phyloP scores from a whole-genome alignment of 2,329 filamentous ascomycete species.

The Ploettnerulaceae sp. region DNA sequence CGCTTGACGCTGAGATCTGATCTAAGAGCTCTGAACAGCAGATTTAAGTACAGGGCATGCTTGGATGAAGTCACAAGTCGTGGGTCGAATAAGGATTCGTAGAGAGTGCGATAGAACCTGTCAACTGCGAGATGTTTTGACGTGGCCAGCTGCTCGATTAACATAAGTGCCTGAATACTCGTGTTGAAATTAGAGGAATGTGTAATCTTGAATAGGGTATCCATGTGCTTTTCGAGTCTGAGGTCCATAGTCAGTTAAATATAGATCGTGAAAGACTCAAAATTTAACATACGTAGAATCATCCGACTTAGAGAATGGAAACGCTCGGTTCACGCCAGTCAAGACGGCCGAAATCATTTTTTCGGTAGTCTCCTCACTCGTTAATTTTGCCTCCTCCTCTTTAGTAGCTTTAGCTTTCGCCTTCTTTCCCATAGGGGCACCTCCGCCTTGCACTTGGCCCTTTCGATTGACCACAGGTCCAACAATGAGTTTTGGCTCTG shows the following conservation, averaged over 20 bases:
- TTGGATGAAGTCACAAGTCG: constrained; percentile 87
- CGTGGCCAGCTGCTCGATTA: constrained; percentile 87
- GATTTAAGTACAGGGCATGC: constrained; percentile 89
- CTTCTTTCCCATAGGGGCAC: constrained; percentile 47
- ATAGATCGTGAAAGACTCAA: background rate
- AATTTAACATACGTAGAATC: constrained; percentile 56
- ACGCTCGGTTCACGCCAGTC: constrained; percentile 91
- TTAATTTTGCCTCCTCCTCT: constrained; percentile 36
- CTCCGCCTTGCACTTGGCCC: constrained; percentile 49
- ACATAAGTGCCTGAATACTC: constrained; percentile 87
- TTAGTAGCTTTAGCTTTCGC: constrained; percentile 40
- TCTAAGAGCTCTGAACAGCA: constrained; percentile 84
- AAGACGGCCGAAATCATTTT: constrained; percentile 90
- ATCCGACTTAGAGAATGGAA: constrained; percentile 83
- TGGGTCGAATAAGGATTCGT: constrained; percentile 90
- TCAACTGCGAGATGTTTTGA: constrained; percentile 79
- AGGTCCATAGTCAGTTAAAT: constrained; percentile 23
- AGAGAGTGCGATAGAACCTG: constrained; percentile 90
- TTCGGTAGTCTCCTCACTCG: constrained; percentile 56
- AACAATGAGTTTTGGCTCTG: constrained; percentile 36
- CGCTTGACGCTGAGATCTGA: constrained; percentile 84
- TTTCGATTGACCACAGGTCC: constrained; percentile 44
- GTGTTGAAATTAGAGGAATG: constrained; percentile 99
- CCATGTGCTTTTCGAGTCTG: constrained; percentile 79
- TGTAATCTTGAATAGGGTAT: constrained; percentile 92